Evolutionary conservation across 148 eudicot genomes (phyloP).

Genomic region (Amaranthus palmeri): DNA sequence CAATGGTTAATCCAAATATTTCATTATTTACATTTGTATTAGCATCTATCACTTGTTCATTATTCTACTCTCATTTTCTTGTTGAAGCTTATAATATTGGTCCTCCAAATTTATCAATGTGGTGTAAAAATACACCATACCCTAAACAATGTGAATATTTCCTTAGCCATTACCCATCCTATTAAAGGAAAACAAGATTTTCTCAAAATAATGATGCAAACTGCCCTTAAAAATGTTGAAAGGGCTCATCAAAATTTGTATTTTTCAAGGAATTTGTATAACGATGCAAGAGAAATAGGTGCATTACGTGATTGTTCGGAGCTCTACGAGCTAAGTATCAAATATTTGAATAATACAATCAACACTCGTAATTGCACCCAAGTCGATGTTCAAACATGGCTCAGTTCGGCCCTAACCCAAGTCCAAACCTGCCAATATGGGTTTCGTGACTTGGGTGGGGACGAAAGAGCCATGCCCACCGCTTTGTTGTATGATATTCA

Average conservation of each 20-base stretch:
- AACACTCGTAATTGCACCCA: constrained; percentile 17
- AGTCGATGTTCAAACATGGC: constrained; percentile 65
- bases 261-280: constrained; percentile 33
- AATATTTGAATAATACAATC: constrained; percentile 40
- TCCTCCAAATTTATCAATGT: constrained; percentile 21
- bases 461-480: constrained; percentile 24
- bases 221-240: constrained; percentile 39
- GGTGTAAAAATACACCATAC: constrained; percentile 72
- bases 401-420: constrained; percentile 65
- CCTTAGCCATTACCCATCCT: constrained; percentile 27
- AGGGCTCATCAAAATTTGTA: constrained; percentile 25
- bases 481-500: constrained; percentile 17
- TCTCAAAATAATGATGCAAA: constrained; percentile 30
- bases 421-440: constrained; percentile 61
- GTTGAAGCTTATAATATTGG: constrained; percentile 2
- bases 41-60: no score
- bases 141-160: constrained; percentile 55
- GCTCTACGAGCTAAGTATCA: constrained; percentile 48
- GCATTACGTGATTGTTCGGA: constrained; percentile 71
- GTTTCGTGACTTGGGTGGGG: constrained; percentile 42
- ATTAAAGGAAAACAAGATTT: constrained; percentile 44
- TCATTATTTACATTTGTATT: neutral
- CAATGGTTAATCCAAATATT: constrained; percentile 2
- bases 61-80: neutral
- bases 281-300: constrained; percentile 39